Evolutionary conservation across 2,329 filamentous ascomycete genomes (phyloP).

Genomic region (Sporothrix variecibatus): DNA sequence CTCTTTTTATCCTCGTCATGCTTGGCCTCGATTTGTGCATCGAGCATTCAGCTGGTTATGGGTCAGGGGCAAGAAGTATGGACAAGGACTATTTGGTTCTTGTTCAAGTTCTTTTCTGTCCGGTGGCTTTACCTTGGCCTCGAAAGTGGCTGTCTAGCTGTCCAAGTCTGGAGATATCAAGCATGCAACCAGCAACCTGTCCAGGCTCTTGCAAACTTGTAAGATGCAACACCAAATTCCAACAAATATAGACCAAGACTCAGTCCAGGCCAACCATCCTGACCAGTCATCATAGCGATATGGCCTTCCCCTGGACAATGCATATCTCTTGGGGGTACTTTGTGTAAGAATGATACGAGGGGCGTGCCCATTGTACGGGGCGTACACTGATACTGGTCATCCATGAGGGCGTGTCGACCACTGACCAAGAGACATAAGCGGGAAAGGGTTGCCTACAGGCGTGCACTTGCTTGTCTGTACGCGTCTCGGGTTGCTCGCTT

Average conservation of each 20-base stretch:
- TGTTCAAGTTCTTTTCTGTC: not conserved
- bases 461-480: not conserved
- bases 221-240: not conserved
- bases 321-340: not conserved
- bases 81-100: not conserved
- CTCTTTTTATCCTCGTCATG: not conserved
- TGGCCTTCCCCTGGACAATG: slow-evolving; percentile 12
- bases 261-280: not conserved
- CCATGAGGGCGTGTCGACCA: not conserved
- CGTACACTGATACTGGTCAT: not conserved
- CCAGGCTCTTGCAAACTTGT: not conserved
- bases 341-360: not conserved
- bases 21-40: not conserved
- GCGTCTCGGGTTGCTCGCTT: slow-evolving; percentile 5
- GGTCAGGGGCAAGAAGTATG: not conserved
- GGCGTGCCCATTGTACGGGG: not conserved
- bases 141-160: not conserved
- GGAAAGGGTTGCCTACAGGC: not conserved
- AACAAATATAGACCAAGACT: not conserved
- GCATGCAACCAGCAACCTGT: not conserved
- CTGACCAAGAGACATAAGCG: not conserved
- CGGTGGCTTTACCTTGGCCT: not conserved
- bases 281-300: not conserved
- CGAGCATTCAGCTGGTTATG: slow-evolving; percentile 23
- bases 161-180: not conserved